Conservation (phyloP, 371 early-diverging fungal species). For the Rhizopus arrhizus region DNA sequence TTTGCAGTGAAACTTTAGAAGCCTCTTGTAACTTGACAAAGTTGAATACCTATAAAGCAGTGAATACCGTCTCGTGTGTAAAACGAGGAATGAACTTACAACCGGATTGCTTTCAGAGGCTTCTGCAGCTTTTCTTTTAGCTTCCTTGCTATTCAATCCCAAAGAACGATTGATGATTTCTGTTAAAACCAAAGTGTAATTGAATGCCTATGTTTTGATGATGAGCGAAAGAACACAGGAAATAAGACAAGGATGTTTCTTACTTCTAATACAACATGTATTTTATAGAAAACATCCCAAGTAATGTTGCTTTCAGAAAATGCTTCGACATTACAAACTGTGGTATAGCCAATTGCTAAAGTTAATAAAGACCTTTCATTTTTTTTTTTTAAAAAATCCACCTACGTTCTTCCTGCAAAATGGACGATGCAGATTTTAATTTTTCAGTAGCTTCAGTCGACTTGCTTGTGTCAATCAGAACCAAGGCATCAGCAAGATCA, state of each 20-base stretch:
- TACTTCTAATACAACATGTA: conserved; percentile 41
- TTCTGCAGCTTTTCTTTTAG: conserved; percentile 42
- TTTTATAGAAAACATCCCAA: conserved; percentile 41
- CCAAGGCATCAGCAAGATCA: conserved; percentile 29
- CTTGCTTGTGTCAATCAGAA: conserved; percentile 15
- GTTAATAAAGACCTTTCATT: not conserved
- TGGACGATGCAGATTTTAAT: conserved; percentile 20
- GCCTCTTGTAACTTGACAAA: conserved; percentile 25
- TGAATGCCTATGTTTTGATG: conserved; percentile 34
- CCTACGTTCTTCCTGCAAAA: conserved; percentile 24
- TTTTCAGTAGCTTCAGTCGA: conserved; percentile 17
- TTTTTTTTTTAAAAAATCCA: not conserved
- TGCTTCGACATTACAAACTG: conserved; percentile 17
- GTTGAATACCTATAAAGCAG: conserved; percentile 11
- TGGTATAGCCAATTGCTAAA: not conserved
- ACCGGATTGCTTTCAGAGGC: conserved; percentile 29
- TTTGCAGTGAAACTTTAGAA: conserved; percentile 30
- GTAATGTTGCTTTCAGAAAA: conserved; percentile 21
- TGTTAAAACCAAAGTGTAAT: conserved; percentile 39
- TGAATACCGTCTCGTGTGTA: not conserved
- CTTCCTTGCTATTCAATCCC: conserved; percentile 46
- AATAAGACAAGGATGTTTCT: not conserved
- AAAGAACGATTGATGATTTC: conserved; percentile 43
- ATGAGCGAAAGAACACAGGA: not conserved
- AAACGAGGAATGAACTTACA: conserved; percentile 21